Evolutionary conservation across 495 filamentous ascomycete species (phyloP), one percentile per base, ranked within the genome.

Genomic region (Neurospora sp.): DNA sequence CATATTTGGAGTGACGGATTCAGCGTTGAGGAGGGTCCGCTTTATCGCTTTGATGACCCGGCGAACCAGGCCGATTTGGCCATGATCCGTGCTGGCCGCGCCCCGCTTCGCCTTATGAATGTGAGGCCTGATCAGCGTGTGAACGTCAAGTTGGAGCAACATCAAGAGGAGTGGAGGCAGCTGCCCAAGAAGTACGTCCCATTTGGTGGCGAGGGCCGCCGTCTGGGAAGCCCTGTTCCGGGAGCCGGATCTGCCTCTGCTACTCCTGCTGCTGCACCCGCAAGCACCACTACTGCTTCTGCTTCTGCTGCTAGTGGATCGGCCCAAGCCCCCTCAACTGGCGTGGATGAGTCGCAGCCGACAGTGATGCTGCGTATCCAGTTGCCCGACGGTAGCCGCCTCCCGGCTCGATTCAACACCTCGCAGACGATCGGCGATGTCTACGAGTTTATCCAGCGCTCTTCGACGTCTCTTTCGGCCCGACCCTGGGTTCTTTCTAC

Each of bases 1-100:
- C 94, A 97, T 77, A 91, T 99, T 74, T 99, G 96, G 96, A 84
- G 87, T 16, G 92, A 99, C 81, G 96, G 96, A 3, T 97, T 98
- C 78, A 97, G 93, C 66, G 90, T 99, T 42, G 96, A 98, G 75
- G 94, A 98, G 78, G 96, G 96, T 23, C 89, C 91, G n/a, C 89
- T 99, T 10, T 94, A 90, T 77, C 89, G 92, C 40, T 94, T 93
- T 72, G 93, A 97, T 76, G 94, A 98, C 79, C 94, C 96, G 18
- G 88, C 88, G 7, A 97, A 98, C 78, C 89, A 90, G 23, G 89
- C 89, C 37, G 92, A 94, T 71, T 84, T 99, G 27, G 86, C 91
- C 39, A 90, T 93, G 82, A 99, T 99, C 78, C 90, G 94, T 71
- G 86, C 89, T 44, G 96, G 96, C 35, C 89, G 92, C 39, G 96